Evolutionary conservation across 192 early-diverging fungal species (phyloP), one percentile per base, ranked within the genome.

Genomic region (Fimicolochytrium jonesii): DNA sequence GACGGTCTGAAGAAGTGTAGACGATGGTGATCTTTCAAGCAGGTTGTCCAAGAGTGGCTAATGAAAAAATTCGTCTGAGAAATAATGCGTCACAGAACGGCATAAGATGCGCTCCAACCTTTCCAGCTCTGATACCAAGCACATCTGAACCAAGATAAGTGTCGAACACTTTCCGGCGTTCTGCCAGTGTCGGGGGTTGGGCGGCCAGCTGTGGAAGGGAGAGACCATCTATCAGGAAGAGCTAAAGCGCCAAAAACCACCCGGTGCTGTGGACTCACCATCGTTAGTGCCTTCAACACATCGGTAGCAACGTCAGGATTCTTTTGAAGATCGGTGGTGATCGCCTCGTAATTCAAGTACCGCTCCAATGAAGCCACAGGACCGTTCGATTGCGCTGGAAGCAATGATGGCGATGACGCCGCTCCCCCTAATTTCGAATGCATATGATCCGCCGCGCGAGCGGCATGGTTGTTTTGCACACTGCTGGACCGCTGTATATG

Each of bases 281-380:
- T 32, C 36, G 71, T 52, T 0, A 77, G 37, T 3, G 75, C 75
- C 22, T 73, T 64, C n/a, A 77, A 37, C n/a, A 77, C 28, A 31
- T n/a, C n/a, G n/a, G n/a, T n/a, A n/a, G n/a, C n/a, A n/a, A n/a
- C n/a, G n/a, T n/a, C n/a, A n/a, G n/a, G n/a, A n/a, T n/a, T n/a
- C n/a, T n/a, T 11, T 34, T 48, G 15, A 59, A 77, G 30, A 54
- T 73, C 75, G n/a, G 23, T 33, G n/a, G 29, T 7, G 0, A 77
- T 62, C 29, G 31, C 44, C 17, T 54, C 50, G 33, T 67, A 71
- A 48, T 77, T 71, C 41, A 72, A 31, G 39, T n/a, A 59, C 25
- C 46, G 15, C 18, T 65, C 72, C 17, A 66, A 51, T 47, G 41
- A 44, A 7, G 48, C 36, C 26, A 49, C n/a, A 20, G 25, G 25